Evolutionary conservation across 768 basidiomycete genomes (phyloP), one percentile per base, ranked within the genome.

Genomic region (Plicaturopsis crispa): DNA sequence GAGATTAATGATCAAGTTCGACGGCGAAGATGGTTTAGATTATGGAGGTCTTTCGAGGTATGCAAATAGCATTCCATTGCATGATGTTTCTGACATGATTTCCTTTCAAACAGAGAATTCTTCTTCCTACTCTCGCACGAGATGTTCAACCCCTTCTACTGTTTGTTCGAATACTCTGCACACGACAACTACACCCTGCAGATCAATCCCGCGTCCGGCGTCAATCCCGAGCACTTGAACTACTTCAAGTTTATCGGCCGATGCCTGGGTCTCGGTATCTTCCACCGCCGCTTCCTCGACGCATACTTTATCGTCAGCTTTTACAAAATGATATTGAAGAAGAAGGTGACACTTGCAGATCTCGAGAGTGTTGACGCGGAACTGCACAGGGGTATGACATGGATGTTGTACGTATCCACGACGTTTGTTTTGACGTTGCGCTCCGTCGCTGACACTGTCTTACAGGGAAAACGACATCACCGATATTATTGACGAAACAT

Each of bases 121-220:
- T 99, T 99, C 75, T 99, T 98, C 85, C 68, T 99, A 41, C 75
- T 99, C 34, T 98, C 94, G 23, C 96, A 99, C 60, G 96, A 98
- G 64, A 98, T 99, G 96, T 98, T 99, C 73, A 96, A 98, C 62
- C 96, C 96, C 17, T 98, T 99, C 75, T 98, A 99, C 65, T 98
- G 96, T 60, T 71, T 99, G 8, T 99, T 99, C 65, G 96, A 99
- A 65, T 99, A 99, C 63, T 98, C 96, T 2, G 96, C 96, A 14
- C 94, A 97, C 66, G 96, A 98, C 72, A 98, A 99, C 64, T 99
- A 99, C 58, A 98, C 96, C 7, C 82, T 99, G 20, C 96, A 99
- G 63, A 98, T 99, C 62, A 98, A 98, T 64, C 94, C 94, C 10
- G 92, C 91, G 7, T 96, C 92, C 23, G 89, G 89, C 31, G 90